These are phyloP conservation scores for Wallemia mellicola DNA, from an alignment of 1,284 basidiomycete species.

Conservation along the genomic window DNA sequence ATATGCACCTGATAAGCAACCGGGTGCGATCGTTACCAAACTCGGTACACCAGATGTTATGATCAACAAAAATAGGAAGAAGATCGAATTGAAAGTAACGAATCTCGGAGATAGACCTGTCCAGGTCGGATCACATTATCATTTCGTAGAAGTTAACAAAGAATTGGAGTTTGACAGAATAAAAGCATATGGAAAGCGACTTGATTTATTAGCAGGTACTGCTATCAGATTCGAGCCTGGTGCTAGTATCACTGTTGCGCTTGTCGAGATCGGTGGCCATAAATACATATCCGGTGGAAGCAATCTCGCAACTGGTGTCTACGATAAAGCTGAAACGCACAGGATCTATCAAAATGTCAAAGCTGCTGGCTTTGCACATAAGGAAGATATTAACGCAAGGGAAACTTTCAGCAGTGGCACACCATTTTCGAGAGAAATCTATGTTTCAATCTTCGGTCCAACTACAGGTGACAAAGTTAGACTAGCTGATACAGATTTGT, in stretches of 20 bases:
- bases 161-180: slow-evolving; percentile 53
- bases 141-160: slow-evolving; percentile 68
- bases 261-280: slow-evolving; percentile 48
- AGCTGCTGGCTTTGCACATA: slow-evolving; percentile 14
- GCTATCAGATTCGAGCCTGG: slow-evolving; percentile 93
- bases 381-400: slow-evolving; percentile 11
- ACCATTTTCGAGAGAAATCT: slow-evolving; percentile 14
- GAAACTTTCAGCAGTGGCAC: slow-evolving; percentile 8
- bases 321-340: slow-evolving; percentile 20
- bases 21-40: slow-evolving; percentile 41
- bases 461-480: slow-evolving; percentile 68
- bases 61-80: slow-evolving; percentile 40
- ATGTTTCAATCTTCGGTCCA: slow-evolving; percentile 79
- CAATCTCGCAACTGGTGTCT: slow-evolving; percentile 29
- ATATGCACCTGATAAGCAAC: slow-evolving; percentile 26
- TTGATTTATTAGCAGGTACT: slow-evolving; percentile 79
- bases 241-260: slow-evolving; percentile 49
- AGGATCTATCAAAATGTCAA: slow-evolving; percentile 18
- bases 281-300: slow-evolving; percentile 55
- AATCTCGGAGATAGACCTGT: slow-evolving; percentile 87
- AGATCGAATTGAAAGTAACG: slow-evolving; percentile 44
- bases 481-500: slow-evolving; percentile 65
- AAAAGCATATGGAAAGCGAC: slow-evolving; percentile 46
- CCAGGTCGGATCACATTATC: slow-evolving; percentile 83
- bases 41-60: slow-evolving; percentile 28